Evolutionary conservation across 148 eudicot genomes (phyloP), one percentile per base, ranked within the genome.

Genomic region (Vaccinium myrtillus): DNA sequence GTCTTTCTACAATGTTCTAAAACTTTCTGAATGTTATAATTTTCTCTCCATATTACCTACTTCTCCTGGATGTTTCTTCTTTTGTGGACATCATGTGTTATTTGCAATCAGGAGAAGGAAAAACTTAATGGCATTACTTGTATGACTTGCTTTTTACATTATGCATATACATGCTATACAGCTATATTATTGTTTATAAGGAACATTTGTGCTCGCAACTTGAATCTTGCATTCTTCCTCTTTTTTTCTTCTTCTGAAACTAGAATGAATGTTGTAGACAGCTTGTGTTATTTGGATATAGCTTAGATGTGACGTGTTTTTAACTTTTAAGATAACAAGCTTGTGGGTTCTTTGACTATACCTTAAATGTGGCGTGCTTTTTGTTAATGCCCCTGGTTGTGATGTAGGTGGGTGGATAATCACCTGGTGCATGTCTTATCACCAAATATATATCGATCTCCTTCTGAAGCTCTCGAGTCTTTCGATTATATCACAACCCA

Each of bases 401-500:
- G 75, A 63, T 90, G 78, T 87, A 97, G 99, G 90, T 97, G 98
- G 99, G 99, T 97, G 82, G 98, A 97, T 86, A 84, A 81, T 89
- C 98, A 95, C 78, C 88, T 97, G 92, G 98, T 97, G 87, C 99
- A 97, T 88, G 90, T 97, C 61, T 86, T 97, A 79, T 95, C 99
- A 75, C 99, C 98, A 78, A 97, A 97, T 85, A 97, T 97, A 77
- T 97, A 97, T 83, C 95, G 98, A 58, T 65, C 90, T 76, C 84
- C 93, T 25, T 89, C 93, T 48, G 99, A 97, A 87, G 98, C 99
- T 75, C 96, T 97, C 2, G 98, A 97, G 86, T 95, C 99, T 71
- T 97, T 95, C 82, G 96, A 95, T 81, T 95, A 95, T 84, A 97
- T 97, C 50, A 92, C 99, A 50, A 92, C 86, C 83, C 93, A 94